phyloP scores from a whole-genome alignment of 495 filamentous ascomycete species.

The Aspergillus homomorphus region DNA sequence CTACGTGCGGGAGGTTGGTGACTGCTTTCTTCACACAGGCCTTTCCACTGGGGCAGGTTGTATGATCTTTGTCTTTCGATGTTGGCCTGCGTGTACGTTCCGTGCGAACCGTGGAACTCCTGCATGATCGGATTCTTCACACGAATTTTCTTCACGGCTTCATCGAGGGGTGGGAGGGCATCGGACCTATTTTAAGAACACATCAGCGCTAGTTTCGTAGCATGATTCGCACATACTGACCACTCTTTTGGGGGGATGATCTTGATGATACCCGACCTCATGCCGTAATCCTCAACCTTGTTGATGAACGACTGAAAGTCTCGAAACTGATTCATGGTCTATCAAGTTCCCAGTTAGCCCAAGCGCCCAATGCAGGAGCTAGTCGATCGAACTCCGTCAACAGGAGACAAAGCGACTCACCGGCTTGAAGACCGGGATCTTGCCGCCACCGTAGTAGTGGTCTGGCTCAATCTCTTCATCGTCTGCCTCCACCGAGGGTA shows the following conservation, averaged over 20 bases:
- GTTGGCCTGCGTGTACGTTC: slow-evolving; percentile 93
- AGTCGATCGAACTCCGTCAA: not conserved
- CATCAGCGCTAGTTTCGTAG: not conserved
- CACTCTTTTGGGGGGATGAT: slow-evolving; percentile 93
- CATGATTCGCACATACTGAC: slow-evolving; percentile 48
- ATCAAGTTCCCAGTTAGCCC: slow-evolving; percentile 18
- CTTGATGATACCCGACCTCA: slow-evolving; percentile 95
- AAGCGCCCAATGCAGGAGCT: not conserved
- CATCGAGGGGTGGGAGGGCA: slow-evolving; percentile 69
- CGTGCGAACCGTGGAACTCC: slow-evolving; percentile 91
- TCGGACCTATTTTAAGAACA: slow-evolving; percentile 53
- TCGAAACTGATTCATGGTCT: slow-evolving; percentile 89
- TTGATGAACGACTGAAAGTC: slow-evolving; percentile 86
- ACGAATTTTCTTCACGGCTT: slow-evolving; percentile 83
- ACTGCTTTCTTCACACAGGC: slow-evolving; percentile 84
- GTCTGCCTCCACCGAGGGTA: slow-evolving; percentile 36
- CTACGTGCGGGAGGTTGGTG: slow-evolving; percentile 94
- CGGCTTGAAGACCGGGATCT: slow-evolving; percentile 90
- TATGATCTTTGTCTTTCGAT: slow-evolving; percentile 93
- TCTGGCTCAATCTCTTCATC: slow-evolving; percentile 76
- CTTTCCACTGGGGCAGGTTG: slow-evolving; percentile 93
- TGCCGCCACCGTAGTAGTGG: slow-evolving; percentile 80
- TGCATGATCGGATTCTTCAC: slow-evolving; percentile 97
- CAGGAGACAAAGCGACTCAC: slow-evolving; percentile 45
- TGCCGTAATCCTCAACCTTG: slow-evolving; percentile 89